These are phyloP conservation scores for Aspergillus hancockii DNA, from an alignment of 495 filamentous ascomycete genomes.

Conservation along the genomic window DNA sequence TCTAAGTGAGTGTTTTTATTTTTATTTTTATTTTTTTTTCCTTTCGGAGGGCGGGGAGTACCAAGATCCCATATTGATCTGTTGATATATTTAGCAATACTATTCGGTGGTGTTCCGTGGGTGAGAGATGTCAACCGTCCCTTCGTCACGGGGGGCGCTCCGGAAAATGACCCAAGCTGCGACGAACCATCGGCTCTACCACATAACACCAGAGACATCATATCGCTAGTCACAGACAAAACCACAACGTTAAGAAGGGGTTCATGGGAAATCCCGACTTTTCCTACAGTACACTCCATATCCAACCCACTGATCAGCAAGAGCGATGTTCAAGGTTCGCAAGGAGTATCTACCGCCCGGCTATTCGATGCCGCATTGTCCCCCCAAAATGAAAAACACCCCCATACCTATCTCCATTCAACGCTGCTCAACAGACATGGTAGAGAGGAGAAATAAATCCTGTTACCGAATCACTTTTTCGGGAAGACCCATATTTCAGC, in stretches of 20 bases:
- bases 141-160: not conserved
- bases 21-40: not conserved
- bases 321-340: not conserved
- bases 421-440: not conserved
- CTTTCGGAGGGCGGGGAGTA: not conserved
- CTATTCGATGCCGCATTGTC: not conserved
- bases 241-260: not conserved
- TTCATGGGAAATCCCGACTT: not conserved
- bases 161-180: not conserved
- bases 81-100: constrained; percentile 1
- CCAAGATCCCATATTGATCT: not conserved
- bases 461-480: not conserved
- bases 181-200: not conserved
- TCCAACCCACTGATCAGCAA: constrained; percentile 3
- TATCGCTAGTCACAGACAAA: not conserved
- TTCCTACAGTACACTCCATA: not conserved
- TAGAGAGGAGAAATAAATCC: not conserved
- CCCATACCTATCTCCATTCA: not conserved
- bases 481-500: constrained; percentile 3
- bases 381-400: not conserved
- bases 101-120: not conserved
- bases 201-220: not conserved
- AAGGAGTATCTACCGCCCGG: not conserved
- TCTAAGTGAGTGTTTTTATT: not conserved
- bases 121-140: not conserved